Conservation (phyloP, 2,329 filamentous ascomycete genomes). For the Botrytis porri region DNA sequence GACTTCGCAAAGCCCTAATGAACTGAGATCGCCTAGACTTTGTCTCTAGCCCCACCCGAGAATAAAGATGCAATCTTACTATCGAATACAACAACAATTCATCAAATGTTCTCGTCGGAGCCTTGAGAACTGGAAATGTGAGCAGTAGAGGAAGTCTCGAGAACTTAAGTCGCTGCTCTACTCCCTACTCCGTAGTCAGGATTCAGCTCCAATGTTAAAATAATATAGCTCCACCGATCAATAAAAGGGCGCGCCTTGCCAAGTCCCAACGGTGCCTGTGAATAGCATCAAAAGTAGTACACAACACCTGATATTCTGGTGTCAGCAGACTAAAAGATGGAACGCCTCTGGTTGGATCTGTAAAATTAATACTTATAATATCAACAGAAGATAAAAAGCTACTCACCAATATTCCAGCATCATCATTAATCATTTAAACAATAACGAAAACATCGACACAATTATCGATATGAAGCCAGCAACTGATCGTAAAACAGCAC, state of each 20-base stretch:
- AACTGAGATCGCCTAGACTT: background rate
- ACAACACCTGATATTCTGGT: background rate
- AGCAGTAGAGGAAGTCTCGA: background rate
- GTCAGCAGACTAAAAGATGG: background rate
- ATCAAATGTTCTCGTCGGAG: background rate
- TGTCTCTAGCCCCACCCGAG: background rate
- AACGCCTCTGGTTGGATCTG: too few species aligned
- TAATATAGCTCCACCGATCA: background rate
- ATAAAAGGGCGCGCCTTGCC: background rate
- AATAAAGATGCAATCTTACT: background rate
- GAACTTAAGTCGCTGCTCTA: background rate
- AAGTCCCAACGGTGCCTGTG: background rate
- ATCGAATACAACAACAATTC: background rate
- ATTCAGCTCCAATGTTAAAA: background rate
- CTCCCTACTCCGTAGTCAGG: background rate
- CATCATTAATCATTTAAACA: background rate
- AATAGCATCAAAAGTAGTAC: background rate
- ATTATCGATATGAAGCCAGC: conserved; percentile 2
- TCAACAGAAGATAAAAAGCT: background rate
- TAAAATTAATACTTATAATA: background rate
- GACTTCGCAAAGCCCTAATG: background rate
- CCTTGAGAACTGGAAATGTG: background rate
- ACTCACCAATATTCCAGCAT: background rate
- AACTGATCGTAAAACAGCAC: background rate
- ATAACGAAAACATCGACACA: background rate